Evolutionary conservation across 2,329 filamentous ascomycete species (phyloP), one percentile per base, ranked within the genome.

Genomic region (Aspergillaceae sp.): DNA sequence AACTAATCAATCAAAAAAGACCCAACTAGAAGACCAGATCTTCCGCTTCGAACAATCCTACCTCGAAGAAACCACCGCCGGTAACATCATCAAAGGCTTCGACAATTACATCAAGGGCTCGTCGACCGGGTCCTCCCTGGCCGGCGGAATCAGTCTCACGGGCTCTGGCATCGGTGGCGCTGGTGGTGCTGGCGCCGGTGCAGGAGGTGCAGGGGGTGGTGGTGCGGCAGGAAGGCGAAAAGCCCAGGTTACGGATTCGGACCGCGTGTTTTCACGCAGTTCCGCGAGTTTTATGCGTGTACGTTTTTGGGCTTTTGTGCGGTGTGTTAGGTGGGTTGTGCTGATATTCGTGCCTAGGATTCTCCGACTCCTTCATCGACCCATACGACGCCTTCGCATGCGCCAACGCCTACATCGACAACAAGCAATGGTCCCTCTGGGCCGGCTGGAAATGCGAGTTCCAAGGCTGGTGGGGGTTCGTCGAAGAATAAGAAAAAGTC

Each of bases 1-100:
- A 40, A 59, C 56, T 30, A 26, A 45, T 26, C 36, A 8, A 27
- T 34, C 6, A 45, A 48, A 32, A 49, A 38, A 83, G 79, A 67
- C 73, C 43, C 65, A 71, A 56, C 68, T 83, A 48, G 92, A 98
- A 72, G 87, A 94, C 42, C 78, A 79, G 53, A 97, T 98, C 58
- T 82, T 79, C 62, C 82, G 84, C 53, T 84, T 87, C 60, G 92
- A 98, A 67, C 81, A 83, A 48, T 78, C 83, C 11, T 98, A 98
- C 66, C 81, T 98, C 43, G 91, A 97, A 66, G 88, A 88, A 59
- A 94, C 89, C 4, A 81, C 76, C 57, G 79, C 79, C 19, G 92
- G 92, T 40, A 98, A 98, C 71, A 97, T 98, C 63, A 91, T 98
- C 65, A 89, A 87, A 42, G 92, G 92, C 26, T 98, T 98, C 67